phyloP scores from a whole-genome alignment of 331 rosid species.

The Phaseolus coccineus region DNA sequence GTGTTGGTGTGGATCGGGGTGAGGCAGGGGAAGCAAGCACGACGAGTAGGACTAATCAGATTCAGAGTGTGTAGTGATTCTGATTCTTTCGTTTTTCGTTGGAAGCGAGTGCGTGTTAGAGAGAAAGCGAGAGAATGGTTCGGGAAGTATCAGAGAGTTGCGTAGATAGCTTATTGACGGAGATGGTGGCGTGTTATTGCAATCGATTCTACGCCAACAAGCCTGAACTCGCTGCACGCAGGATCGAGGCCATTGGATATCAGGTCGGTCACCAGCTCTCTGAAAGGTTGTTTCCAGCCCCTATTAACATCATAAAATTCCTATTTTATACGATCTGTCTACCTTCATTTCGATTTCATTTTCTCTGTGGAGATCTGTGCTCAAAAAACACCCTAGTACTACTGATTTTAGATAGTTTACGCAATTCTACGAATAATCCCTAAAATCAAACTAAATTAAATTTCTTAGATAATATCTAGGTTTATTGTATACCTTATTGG shows the following conservation, averaged over 20 bases:
- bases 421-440: not conserved
- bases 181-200: slow-evolving; percentile 88
- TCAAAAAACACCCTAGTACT: not conserved
- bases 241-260: slow-evolving; percentile 96
- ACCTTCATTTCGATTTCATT: not conserved
- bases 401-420: not conserved
- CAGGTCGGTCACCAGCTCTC: slow-evolving; percentile 99
- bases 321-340: not conserved
- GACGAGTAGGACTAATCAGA: not conserved
- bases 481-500: not conserved
- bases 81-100: slow-evolving; percentile 26
- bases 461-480: not conserved
- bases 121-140: slow-evolving; percentile 59
- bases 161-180: slow-evolving; percentile 82
- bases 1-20: not conserved
- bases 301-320: not conserved
- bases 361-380: slow-evolving; percentile 38
- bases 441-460: not conserved
- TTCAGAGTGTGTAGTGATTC: slow-evolving; percentile 7
- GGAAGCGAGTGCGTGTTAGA: not conserved
- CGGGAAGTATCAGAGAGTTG: slow-evolving; percentile 96
- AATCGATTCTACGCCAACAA: slow-evolving; percentile 86
- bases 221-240: slow-evolving; percentile 94
- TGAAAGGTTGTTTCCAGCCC: slow-evolving; percentile 67
- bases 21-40: not conserved